Percentiles rank a stretch among this genome's conserved stretches.
phyloP scores from a whole-genome alignment of 2,329 filamentous ascomycete species.

The Fonsecaea multimorphosa region DNA sequence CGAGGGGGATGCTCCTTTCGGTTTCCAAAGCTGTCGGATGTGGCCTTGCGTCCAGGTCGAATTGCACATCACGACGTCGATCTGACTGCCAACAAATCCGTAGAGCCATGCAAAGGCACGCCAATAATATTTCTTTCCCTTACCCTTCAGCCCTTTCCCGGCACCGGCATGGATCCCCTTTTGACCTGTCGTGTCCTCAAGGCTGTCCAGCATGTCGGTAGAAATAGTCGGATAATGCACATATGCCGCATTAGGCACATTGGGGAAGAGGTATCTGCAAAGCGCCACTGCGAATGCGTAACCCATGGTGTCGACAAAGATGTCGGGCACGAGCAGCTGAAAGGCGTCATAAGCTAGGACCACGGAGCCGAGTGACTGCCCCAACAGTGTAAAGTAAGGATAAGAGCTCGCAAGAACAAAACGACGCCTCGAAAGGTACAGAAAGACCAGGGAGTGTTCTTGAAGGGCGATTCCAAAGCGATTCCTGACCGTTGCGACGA shows the following conservation, averaged over 20 bases:
- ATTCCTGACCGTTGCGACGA: conserved; percentile 77
- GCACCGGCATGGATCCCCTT: conserved; percentile 84
- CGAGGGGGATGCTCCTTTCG: conserved; percentile 52
- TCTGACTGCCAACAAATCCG: conserved; percentile 77
- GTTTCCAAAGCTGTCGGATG: conserved; percentile 75
- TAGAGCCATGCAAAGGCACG: conserved; percentile 81
- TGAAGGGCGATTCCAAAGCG: conserved; percentile 94
- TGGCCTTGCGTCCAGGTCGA: conserved; percentile 91
- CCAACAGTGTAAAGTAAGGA: conserved; percentile 88
- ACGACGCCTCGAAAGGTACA: conserved; percentile 86
- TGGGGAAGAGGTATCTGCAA: conserved; percentile 78
- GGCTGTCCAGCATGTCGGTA: conserved; percentile 90
- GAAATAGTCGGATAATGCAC: conserved; percentile 99
- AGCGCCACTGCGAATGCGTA: conserved; percentile 90
- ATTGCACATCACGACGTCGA: conserved; percentile 97
- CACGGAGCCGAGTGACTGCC: conserved; percentile 90
- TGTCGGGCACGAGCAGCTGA: conserved; percentile 85
- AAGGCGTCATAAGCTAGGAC: conserved; percentile 91
- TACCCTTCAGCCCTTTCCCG: conserved; percentile 73
- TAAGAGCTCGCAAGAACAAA: conserved; percentile 87
- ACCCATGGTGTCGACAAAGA: conserved; percentile 98
- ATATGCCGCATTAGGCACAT: conserved; percentile 85
- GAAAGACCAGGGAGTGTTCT: conserved; percentile 79
- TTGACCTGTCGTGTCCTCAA: conserved; percentile 68
- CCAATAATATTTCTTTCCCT: conserved; percentile 83